Conservation (phyloP, 2,329 filamentous ascomycete species). For the Colletotrichum sp. region DNA sequence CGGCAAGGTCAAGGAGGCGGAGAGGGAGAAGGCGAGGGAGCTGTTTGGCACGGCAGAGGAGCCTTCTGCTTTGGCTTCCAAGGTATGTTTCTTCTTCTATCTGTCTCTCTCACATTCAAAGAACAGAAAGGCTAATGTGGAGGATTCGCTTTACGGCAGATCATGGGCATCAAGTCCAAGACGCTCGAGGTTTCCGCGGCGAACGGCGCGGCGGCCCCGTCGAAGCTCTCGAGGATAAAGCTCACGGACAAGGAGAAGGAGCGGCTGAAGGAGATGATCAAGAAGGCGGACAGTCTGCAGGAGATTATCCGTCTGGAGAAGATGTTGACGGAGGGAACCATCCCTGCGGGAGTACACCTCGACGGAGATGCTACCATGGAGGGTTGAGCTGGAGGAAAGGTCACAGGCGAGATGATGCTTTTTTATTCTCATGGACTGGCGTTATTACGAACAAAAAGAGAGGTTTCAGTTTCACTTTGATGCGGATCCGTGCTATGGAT, state of each 20-base stretch:
- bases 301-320: conserved; percentile 93
- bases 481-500: not conserved
- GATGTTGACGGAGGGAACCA: conserved; percentile 85
- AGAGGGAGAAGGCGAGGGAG: conserved; percentile 76
- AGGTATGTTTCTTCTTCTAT: conserved; percentile 48
- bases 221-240: conserved; percentile 78
- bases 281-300: conserved; percentile 84
- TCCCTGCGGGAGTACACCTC: conserved; percentile 71
- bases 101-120: not conserved
- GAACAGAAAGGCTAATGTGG: not conserved
- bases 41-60: conserved; percentile 82
- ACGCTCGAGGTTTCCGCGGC: conserved; percentile 66
- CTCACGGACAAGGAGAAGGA: conserved; percentile 89
- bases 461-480: not conserved
- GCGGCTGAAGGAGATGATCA: conserved; percentile 84
- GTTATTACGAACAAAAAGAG: conserved; percentile 3
- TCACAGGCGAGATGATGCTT: not conserved
- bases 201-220: conserved; percentile 47
- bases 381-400: conserved; percentile 45
- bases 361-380: conserved; percentile 62
- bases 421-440: conserved; percentile 4
- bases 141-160: conserved; percentile 47
- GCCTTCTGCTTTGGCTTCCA: conserved; percentile 80
- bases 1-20: conserved; percentile 85
- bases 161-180: conserved; percentile 83